phyloP scores from a whole-genome alignment of 2,329 filamentous ascomycete species.

The Trichoderma arundinaceum region DNA sequence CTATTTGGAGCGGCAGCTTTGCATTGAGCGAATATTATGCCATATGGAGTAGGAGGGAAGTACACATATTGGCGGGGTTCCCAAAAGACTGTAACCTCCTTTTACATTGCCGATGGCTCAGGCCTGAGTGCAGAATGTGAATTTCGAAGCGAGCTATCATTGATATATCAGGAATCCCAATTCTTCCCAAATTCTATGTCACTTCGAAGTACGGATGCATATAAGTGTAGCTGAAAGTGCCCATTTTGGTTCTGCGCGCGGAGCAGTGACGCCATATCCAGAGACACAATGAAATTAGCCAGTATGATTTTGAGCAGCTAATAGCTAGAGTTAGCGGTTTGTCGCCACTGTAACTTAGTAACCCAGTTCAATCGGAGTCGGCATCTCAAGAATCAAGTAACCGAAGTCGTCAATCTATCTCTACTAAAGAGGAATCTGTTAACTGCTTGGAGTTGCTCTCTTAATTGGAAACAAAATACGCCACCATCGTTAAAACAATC shows the following conservation, averaged over 20 bases:
- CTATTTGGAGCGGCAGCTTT: conserved; percentile 51
- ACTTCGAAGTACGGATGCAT: too few relatives aligned
- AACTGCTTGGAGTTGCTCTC: accelerated
- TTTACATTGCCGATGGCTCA: conserved; percentile 1
- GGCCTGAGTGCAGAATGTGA: neutral
- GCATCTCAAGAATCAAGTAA: conserved; percentile 12
- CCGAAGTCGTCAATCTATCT: neutral
- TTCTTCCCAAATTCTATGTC: too few relatives aligned
- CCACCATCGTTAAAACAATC: too few relatives aligned
- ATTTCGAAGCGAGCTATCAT: neutral
- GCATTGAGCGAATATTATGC: conserved; percentile 50
- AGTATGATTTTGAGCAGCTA: conserved; percentile 21
- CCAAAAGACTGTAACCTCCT: conserved; percentile 4
- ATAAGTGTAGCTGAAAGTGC: too few relatives aligned
- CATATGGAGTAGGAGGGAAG: conserved; percentile 41
- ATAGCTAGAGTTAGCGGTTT: neutral
- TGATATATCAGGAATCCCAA: too few relatives aligned
- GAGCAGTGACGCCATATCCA: neutral
- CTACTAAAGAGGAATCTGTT: neutral
- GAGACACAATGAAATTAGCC: conserved; percentile 13
- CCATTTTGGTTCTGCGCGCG: neutral
- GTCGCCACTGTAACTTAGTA: conserved; percentile 8
- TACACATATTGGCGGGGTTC: neutral
- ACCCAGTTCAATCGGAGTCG: neutral
- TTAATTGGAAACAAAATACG: neutral